Percentiles rank a stretch among this genome's conserved stretches.
Evolutionary conservation across 2,329 filamentous ascomycete species (phyloP).

Genomic region (Fusarium napiforme): DNA sequence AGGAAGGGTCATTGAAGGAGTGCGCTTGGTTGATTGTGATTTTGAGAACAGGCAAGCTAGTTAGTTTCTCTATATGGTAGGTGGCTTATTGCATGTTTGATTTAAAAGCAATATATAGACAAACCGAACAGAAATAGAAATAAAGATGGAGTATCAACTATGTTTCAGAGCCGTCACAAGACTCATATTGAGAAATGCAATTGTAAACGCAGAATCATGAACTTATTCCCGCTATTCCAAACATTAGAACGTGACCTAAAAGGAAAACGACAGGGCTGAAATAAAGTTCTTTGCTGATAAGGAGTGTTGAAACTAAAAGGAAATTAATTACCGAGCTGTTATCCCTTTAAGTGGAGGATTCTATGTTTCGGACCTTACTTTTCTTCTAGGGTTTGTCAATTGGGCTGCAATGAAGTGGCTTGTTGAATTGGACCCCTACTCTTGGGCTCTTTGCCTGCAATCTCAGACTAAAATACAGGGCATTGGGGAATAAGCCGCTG

Average conservation of each 20-base stretch:
- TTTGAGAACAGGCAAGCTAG: conserved; percentile 11
- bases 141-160: too few relatives aligned
- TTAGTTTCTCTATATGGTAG: accelerated
- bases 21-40: conserved; percentile 35
- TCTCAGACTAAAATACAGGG: not conserved
- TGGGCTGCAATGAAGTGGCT: too few relatives aligned
- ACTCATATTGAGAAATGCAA: accelerated
- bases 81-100: too few relatives aligned
- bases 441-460: not conserved
- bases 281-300: accelerated
- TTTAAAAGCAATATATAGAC: too few relatives aligned
- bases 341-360: not conserved
- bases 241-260: not conserved
- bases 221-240: accelerated
- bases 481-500: too few relatives aligned
- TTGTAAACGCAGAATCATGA: not conserved
- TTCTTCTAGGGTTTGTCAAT: not conserved
- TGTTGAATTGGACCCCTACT: not conserved
- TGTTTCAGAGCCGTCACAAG: not conserved
- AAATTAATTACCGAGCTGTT: not conserved
- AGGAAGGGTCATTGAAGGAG: conserved; percentile 52
- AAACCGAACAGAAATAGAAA: too few relatives aligned
- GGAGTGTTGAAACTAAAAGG: not conserved
- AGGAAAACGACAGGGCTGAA: not conserved
- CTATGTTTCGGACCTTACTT: not conserved